phyloP scores from a whole-genome alignment of 2,329 filamentous ascomycete genomes.

The Pseudonectria buxi region DNA sequence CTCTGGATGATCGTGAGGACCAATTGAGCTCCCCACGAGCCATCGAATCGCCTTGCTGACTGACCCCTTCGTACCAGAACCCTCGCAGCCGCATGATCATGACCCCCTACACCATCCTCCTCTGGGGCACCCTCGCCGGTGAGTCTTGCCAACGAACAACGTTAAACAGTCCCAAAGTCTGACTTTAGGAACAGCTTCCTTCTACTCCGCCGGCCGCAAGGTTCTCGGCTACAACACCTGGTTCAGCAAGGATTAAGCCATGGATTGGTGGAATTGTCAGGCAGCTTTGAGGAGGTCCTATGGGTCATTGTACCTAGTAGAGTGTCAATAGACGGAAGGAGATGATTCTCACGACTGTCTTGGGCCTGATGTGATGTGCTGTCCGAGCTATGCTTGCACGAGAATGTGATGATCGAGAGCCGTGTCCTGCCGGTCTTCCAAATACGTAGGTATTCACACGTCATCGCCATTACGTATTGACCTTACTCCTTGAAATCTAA shows the following conservation, averaged over 20 bases:
- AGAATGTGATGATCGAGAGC: too few species aligned
- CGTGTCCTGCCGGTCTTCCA: too few species aligned
- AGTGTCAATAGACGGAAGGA: constrained; percentile 21
- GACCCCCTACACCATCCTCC: constrained; percentile 59
- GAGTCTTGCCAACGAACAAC: constrained; percentile 28
- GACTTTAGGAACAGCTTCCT: constrained; percentile 34
- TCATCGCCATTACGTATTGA: constrained; percentile 22
- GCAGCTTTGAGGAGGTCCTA: constrained; percentile 8
- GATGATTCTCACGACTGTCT: constrained; percentile 8
- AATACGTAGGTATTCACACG: constrained; percentile 18
- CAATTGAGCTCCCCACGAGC: constrained; percentile 8
- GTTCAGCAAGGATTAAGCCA: constrained; percentile 50
- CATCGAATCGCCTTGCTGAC: constrained; percentile 11
- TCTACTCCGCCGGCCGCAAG: constrained; percentile 71
- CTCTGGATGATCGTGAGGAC: constrained; percentile 69
- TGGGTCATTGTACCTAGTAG: constrained; percentile 15
- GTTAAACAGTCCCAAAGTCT: constrained; percentile 2
- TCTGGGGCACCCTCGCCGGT: constrained; percentile 59
- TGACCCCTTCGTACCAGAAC: constrained; percentile 43
- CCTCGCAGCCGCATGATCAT: constrained; percentile 59
- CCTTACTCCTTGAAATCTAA: constrained; percentile 25
- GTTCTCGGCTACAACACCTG: constrained; percentile 73
- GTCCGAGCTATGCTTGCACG: constrained; percentile 1
- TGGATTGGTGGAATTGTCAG: constrained; percentile 5
- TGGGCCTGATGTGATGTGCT: background rate